A percentile compares a stretch with the other conserved stretches of the same genome.
phyloP scores from a whole-genome alignment of 257 asterid species.

The Gardenia jasminoides region DNA sequence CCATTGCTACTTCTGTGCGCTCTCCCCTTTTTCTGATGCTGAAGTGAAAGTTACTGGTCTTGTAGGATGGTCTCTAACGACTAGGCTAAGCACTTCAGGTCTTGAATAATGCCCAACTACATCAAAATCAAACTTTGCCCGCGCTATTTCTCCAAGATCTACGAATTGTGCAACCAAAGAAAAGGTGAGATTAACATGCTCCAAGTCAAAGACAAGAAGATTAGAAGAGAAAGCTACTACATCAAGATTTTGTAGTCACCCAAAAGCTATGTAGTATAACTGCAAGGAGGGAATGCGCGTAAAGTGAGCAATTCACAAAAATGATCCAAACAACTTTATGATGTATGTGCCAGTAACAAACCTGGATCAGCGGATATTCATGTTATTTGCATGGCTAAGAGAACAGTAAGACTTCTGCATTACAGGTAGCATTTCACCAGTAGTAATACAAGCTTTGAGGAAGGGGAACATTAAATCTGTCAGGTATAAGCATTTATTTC shows the following conservation, averaged over 20 bases:
- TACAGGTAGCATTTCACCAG: neutral
- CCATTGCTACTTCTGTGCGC: constrained; percentile 31
- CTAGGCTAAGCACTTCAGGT: constrained; percentile 81
- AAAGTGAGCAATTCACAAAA: too few species aligned
- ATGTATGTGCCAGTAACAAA: neutral
- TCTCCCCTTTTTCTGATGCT: constrained; percentile 49
- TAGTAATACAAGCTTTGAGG: neutral
- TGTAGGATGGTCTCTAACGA: constrained; percentile 74
- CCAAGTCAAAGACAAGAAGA: neutral
- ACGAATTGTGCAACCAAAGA: constrained; percentile 10
- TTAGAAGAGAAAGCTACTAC: neutral
- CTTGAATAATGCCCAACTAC: constrained; percentile 95
- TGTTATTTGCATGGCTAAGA: neutral
- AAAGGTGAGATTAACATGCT: neutral
- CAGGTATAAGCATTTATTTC: neutral
- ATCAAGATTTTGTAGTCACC: neutral
- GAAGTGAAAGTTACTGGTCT: constrained; percentile 72
- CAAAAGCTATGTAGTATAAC: neutral
- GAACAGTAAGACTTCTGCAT: neutral
- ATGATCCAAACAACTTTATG: neutral
- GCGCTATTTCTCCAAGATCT: constrained; percentile 89
- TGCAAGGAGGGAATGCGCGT: neutral
- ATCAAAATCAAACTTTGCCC: constrained; percentile 91
- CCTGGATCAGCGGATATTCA: neutral
- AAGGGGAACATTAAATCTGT: neutral